Evolutionary conservation across 208 protist genomes (phyloP).

Genomic region (Naegleria lovaniensis): DNA sequence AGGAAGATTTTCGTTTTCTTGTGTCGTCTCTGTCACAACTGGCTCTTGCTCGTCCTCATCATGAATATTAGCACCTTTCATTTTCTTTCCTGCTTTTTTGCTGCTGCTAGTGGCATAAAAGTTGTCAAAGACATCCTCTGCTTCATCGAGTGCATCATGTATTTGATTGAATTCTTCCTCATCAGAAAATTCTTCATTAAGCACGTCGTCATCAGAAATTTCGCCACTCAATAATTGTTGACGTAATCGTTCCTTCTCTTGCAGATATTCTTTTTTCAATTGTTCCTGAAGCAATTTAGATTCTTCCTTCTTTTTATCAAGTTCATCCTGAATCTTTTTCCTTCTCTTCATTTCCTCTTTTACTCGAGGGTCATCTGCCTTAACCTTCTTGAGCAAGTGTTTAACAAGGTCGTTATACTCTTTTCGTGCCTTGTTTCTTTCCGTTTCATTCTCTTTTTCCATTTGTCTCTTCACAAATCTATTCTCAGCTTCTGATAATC

Average conservation of each 20-base stretch:
- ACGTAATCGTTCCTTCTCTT: background rate
- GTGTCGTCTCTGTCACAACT: background rate
- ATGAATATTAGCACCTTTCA: background rate
- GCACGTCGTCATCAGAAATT: background rate
- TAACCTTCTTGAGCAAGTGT: background rate
- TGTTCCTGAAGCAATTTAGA: background rate
- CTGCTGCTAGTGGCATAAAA: background rate
- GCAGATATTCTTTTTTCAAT: background rate
- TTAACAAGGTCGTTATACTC: background rate
- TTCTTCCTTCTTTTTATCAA: background rate
- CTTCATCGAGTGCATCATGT: background rate
- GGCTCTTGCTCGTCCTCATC: background rate
- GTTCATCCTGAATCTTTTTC: background rate
- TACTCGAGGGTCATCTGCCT: background rate
- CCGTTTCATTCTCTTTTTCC: conserved; percentile 17
- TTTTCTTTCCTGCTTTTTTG: background rate
- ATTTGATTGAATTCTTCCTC: background rate
- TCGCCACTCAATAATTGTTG: background rate
- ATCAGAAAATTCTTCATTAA: background rate
- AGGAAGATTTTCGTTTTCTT: background rate
- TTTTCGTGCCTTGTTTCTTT: background rate
- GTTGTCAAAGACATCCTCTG: background rate
- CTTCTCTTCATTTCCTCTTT: background rate
- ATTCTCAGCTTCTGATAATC: background rate
- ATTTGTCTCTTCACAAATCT: background rate